Percentiles rank a stretch among this genome's conserved stretches.
Conservation (phyloP, 2,329 filamentous ascomycete species). For the Neurospora sp. region DNA sequence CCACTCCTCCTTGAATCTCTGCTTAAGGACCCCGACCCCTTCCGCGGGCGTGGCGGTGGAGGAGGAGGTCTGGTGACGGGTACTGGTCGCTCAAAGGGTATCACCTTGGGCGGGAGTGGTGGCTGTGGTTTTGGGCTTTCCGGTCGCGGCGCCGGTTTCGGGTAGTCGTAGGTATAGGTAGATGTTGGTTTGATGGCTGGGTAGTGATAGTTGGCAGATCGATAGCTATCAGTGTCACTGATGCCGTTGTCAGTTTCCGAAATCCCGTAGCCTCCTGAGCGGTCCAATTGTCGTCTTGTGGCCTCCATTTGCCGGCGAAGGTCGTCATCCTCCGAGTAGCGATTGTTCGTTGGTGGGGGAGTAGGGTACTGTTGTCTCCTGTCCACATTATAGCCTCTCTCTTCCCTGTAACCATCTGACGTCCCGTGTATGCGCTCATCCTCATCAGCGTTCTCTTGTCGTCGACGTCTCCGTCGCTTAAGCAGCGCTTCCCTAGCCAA, state of each 20-base stretch:
- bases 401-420: constrained; percentile 32
- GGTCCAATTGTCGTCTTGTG: constrained; percentile 37
- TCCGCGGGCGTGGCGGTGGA: not conserved
- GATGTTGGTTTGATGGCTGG: constrained; percentile 45
- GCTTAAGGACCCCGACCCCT: not conserved
- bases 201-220: constrained; percentile 37
- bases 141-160: constrained; percentile 18
- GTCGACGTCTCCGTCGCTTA: constrained; percentile 46
- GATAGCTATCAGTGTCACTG: constrained; percentile 16
- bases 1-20: not conserved
- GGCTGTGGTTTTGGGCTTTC: constrained; percentile 16
- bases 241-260: constrained; percentile 8
- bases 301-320: constrained; percentile 44
- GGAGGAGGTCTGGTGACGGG: constrained; percentile 1
- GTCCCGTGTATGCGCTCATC: constrained; percentile 46
- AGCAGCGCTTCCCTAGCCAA: constrained; percentile 64
- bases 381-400: constrained; percentile 22
- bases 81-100: constrained; percentile 4
- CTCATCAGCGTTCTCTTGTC: constrained; percentile 46
- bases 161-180: constrained; percentile 30
- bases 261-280: constrained; percentile 18
- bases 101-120: constrained; percentile 29
- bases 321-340: constrained; percentile 29
- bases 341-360: not conserved
- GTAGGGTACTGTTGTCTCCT: not conserved